phyloP scores from a whole-genome alignment of 2,329 filamentous ascomycete species.

The Cladosporium velox region DNA sequence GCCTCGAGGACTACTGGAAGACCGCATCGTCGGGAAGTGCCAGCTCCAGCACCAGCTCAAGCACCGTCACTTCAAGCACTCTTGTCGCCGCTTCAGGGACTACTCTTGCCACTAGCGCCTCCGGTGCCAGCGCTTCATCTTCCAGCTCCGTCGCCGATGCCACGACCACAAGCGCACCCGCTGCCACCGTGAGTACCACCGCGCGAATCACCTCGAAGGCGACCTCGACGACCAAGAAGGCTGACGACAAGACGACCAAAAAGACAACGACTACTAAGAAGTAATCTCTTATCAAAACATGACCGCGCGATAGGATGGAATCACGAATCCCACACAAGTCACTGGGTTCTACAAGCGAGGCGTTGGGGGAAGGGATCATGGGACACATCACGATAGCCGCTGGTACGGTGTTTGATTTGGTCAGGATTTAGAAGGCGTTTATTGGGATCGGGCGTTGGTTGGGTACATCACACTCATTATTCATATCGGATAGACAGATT shows the following conservation, averaged over 20 bases:
- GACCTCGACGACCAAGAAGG: conserved; percentile 9
- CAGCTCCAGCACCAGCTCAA: neutral
- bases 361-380: neutral
- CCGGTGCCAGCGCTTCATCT: neutral
- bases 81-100: neutral
- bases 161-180: neutral
- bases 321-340: neutral
- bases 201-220: conserved; percentile 1
- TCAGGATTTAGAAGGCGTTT: neutral
- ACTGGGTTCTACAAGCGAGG: neutral
- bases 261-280: conserved; percentile 5
- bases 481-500: neutral
- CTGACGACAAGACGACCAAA: conserved; percentile 3
- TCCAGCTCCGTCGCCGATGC: neutral
- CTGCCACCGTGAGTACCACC: neutral
- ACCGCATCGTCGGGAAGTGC: conserved; percentile 9
- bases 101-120: conserved; percentile 10
- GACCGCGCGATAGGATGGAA: neutral
- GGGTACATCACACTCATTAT: neutral
- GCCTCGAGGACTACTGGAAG: conserved; percentile 36
- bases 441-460: neutral
- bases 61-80: neutral
- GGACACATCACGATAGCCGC: neutral
- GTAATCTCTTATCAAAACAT: neutral
- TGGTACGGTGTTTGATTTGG: neutral